Evolutionary conservation across 257 asterid species (phyloP).

Genomic region (Handroanthus guayacan): DNA sequence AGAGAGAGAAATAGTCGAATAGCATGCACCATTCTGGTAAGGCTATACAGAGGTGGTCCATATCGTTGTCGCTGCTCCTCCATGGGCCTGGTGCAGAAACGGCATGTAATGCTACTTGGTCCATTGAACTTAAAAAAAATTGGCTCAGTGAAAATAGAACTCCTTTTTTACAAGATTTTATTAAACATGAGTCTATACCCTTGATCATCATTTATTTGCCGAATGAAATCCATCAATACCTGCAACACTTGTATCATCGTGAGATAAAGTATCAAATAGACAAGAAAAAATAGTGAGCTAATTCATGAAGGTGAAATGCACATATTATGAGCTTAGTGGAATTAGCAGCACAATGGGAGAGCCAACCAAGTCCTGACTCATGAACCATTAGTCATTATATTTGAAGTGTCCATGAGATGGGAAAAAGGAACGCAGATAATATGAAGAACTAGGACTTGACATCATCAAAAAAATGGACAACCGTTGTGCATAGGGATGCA

Average conservation of each 20-base stretch:
- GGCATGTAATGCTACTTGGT: slow-evolving; percentile 36
- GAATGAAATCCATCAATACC: slow-evolving; percentile 95
- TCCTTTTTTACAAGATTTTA: slow-evolving; percentile 18
- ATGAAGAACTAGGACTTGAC: slow-evolving; percentile 25
- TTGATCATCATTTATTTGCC: slow-evolving; percentile 92
- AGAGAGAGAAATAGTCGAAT: slow-evolving; percentile 72
- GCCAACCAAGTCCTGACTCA: not conserved
- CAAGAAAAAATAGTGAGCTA: slow-evolving; percentile 9
- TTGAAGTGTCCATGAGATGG: slow-evolving; percentile 1
- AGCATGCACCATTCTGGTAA: slow-evolving; percentile 76
- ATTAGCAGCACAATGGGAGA: slow-evolving; percentile 21
- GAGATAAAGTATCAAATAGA: slow-evolving; percentile 30
- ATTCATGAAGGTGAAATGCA: slow-evolving; percentile 16
- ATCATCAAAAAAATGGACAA: not conserved
- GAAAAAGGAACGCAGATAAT: slow-evolving; percentile 12
- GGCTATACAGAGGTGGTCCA: slow-evolving; percentile 96
- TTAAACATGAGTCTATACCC: slow-evolving; percentile 68
- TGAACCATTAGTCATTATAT: slow-evolving; percentile 12
- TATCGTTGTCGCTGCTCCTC: slow-evolving; percentile 98
- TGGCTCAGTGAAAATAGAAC: slow-evolving; percentile 35
- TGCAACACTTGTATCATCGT: slow-evolving; percentile 49
- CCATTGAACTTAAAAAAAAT: slow-evolving; percentile 28
- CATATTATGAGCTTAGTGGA: slow-evolving; percentile 15
- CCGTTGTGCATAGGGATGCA: not conserved
- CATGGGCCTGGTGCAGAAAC: slow-evolving; percentile 78